Conservation (phyloP, 306 rosid species). For the Lathyrus sativus region DNA sequence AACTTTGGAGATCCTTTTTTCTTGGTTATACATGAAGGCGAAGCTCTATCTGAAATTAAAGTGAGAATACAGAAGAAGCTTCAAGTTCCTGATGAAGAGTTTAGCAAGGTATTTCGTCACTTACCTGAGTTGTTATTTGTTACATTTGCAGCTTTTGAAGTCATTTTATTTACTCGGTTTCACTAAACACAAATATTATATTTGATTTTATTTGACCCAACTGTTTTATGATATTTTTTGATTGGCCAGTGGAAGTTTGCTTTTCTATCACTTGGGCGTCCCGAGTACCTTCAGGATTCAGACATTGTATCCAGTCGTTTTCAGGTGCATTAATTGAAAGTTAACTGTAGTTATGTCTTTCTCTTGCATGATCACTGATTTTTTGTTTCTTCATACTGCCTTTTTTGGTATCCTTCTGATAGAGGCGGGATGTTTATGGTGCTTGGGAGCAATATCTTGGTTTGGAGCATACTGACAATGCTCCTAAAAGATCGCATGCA, state of each 20-base stretch:
- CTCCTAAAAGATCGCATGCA: constrained; percentile 77
- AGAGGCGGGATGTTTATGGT: constrained; percentile 92
- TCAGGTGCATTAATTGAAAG: constrained; percentile 55
- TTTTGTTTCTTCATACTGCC: not conserved
- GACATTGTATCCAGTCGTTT: constrained; percentile 77
- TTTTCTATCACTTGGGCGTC: constrained; percentile 80
- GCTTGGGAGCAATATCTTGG: constrained; percentile 98
- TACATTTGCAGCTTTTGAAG: not conserved
- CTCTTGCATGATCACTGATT: not conserved
- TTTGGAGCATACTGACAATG: constrained; percentile 79
- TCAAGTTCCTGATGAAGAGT: constrained; percentile 79
- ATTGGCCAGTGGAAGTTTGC: constrained; percentile 82
- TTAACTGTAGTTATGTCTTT: constrained; percentile 8
- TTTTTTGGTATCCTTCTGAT: constrained; percentile 21
- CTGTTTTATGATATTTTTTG: constrained; percentile 15
- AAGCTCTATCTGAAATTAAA: constrained; percentile 71
- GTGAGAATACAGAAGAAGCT: constrained; percentile 72
- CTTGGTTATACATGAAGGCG: constrained; percentile 83
- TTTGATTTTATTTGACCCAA: constrained; percentile 15
- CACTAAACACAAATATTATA: not conserved
- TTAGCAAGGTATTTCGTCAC: constrained; percentile 59
- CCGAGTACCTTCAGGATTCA: constrained; percentile 79
- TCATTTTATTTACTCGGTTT: constrained; percentile 32
- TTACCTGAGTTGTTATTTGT: not conserved
- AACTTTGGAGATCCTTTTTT: constrained; percentile 90